A percentile compares a stretch with the other conserved stretches of the same genome.
phyloP scores from a whole-genome alignment of 164 flowering plant species.

The Aristolochia californica region DNA sequence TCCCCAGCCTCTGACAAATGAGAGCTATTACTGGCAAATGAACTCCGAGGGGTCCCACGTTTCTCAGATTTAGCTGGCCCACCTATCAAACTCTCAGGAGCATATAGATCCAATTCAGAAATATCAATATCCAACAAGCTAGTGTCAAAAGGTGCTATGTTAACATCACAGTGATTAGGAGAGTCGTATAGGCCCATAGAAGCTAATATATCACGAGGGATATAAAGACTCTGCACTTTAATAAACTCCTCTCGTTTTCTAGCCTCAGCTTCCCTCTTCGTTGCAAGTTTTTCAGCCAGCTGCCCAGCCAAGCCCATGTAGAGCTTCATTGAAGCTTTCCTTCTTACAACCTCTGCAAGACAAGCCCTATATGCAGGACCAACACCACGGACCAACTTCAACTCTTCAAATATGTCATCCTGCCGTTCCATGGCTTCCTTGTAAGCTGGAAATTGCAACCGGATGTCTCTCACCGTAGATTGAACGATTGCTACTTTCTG shows the following conservation, averaged over 20 bases:
- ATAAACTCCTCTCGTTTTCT: slow-evolving; percentile 81
- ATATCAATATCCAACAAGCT: slow-evolving; percentile 78
- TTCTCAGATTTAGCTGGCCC: slow-evolving; percentile 42
- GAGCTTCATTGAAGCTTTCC: slow-evolving; percentile 91
- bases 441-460: slow-evolving; percentile 78
- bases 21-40: slow-evolving; percentile 44
- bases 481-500: slow-evolving; percentile 72
- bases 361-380: slow-evolving; percentile 92
- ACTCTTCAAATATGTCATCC: slow-evolving; percentile 52
- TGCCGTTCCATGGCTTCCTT: slow-evolving; percentile 83
- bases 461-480: slow-evolving; percentile 63
- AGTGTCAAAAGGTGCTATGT: slow-evolving; percentile 73
- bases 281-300: slow-evolving; percentile 88
- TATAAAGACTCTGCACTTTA: slow-evolving; percentile 45
- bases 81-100: slow-evolving; percentile 66
- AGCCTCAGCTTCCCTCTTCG: slow-evolving; percentile 75
- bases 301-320: slow-evolving; percentile 99
- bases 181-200: slow-evolving; percentile 89
- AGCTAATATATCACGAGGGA: slow-evolving; percentile 74
- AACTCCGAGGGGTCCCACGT: slow-evolving; percentile 38
- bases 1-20: slow-evolving; percentile 42
- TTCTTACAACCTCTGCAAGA: slow-evolving; percentile 89
- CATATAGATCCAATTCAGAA: slow-evolving; percentile 71
- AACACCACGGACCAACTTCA: slow-evolving; percentile 68
- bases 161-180: slow-evolving; percentile 89